Evolutionary conservation across 2,329 filamentous ascomycete species (phyloP).

Genomic region (Fusarium pseudocircinatum): DNA sequence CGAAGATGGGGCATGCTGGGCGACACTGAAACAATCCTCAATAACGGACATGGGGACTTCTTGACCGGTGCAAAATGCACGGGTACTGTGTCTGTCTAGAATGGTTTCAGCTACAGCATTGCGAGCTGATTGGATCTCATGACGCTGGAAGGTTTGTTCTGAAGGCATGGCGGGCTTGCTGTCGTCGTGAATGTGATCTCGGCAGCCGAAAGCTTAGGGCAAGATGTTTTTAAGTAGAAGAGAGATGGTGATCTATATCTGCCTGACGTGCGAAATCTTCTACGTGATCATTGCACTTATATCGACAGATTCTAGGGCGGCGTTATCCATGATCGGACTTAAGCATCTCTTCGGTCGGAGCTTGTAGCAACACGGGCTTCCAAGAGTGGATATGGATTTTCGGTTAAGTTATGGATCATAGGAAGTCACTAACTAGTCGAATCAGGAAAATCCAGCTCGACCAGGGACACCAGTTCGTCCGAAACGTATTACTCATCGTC

Average conservation of each 20-base stretch:
- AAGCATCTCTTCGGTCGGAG: neutral
- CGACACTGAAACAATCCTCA: constrained; percentile 12
- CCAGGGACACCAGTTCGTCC: neutral
- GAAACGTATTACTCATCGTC: neutral
- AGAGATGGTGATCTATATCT: neutral
- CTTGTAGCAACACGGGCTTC: neutral
- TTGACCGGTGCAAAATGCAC: constrained; percentile 8
- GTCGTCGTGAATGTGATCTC: neutral
- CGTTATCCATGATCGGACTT: neutral
- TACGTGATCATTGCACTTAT: neutral
- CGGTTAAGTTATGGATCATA: neutral
- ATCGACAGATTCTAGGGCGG: neutral
- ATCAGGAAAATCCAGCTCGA: neutral
- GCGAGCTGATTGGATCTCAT: neutral
- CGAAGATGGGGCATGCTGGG: constrained; percentile 16
- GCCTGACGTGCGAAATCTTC: neutral
- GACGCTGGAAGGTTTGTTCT: neutral
- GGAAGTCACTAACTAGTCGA: neutral
- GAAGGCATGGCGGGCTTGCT: neutral
- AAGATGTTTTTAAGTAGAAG: neutral
- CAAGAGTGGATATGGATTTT: neutral
- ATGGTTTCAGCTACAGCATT: constrained; percentile 2
- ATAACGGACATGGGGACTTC: neutral
- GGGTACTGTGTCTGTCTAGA: constrained; percentile 4
- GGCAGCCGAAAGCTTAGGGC: neutral